phyloP scores from a whole-genome alignment of 2,329 filamentous ascomycete species.

The Penicillium palitans region DNA sequence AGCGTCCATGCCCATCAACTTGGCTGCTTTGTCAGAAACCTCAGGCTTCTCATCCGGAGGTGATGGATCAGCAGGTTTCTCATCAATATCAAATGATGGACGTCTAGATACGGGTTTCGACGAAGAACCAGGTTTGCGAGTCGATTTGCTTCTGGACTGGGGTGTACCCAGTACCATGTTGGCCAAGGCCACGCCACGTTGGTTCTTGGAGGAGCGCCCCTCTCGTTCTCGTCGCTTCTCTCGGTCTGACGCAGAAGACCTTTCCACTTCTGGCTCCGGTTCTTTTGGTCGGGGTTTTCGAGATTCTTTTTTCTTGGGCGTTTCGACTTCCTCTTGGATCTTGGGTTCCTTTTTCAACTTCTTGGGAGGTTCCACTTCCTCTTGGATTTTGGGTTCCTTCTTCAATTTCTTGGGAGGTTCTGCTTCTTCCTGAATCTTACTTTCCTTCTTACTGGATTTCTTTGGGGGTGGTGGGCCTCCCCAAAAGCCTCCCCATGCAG shows the following conservation, averaged over 20 bases:
- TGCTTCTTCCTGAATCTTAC: conserved; percentile 36
- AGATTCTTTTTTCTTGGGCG: conserved; percentile 34
- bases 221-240: conserved; percentile 52
- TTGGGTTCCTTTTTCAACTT: conserved; percentile 52
- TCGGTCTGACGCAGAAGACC: conserved; percentile 73
- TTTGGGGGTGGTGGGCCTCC: conserved; percentile 54
- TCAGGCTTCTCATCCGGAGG: conserved; percentile 64
- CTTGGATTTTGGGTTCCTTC: conserved; percentile 40
- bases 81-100: conserved; percentile 65
- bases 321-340: conserved; percentile 37
- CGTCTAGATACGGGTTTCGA: conserved; percentile 61
- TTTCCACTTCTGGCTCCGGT: conserved; percentile 57
- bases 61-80: conserved; percentile 62
- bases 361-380: conserved; percentile 42
- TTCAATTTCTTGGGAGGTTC: conserved; percentile 51
- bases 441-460: conserved; percentile 54
- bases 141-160: conserved; percentile 64
- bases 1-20: conserved; percentile 64
- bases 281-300: conserved; percentile 60
- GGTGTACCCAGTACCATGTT: conserved; percentile 67
- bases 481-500: conserved; percentile 81
- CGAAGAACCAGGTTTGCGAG: conserved; percentile 60
- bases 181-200: conserved; percentile 60
- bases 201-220: conserved; percentile 54
- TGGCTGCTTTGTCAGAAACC: conserved; percentile 74